These are phyloP conservation scores for Sarocladium oryzae DNA, from an alignment of 2,329 filamentous ascomycete genomes.

Conservation along the genomic window DNA sequence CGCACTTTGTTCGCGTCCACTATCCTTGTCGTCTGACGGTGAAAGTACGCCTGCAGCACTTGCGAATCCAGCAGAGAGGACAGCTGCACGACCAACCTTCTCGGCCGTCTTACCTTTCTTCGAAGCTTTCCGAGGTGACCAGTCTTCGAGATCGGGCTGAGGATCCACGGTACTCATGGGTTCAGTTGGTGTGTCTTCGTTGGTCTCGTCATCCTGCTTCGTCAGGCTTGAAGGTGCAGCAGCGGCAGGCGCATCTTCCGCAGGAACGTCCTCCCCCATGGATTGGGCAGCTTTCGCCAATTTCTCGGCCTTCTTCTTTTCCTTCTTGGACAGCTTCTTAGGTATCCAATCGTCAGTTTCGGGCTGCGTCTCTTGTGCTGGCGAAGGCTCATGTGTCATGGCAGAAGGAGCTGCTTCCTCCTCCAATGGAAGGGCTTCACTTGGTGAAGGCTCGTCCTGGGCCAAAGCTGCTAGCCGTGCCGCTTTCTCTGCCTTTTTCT, in stretches of 20 bases:
- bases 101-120: constrained; percentile 24
- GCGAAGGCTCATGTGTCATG: background rate
- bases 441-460: background rate
- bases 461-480: constrained; percentile 14
- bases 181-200: background rate
- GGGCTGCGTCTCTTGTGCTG: constrained; percentile 7
- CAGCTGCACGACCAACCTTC: constrained; percentile 8
- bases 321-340: constrained; percentile 24
- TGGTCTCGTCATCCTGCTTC: background rate
- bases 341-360: constrained; percentile 11
- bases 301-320: constrained; percentile 31
- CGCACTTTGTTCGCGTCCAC: background rate
- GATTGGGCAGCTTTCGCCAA: constrained; percentile 17
- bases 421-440: background rate
- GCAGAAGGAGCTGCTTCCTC: background rate
- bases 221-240: background rate
- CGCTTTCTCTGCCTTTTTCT: constrained; percentile 22
- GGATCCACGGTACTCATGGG: background rate
- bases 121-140: constrained; percentile 16
- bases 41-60: background rate
- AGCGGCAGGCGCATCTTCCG: background rate
- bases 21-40: background rate
- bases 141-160: background rate
- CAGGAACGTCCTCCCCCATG: constrained; percentile 7
- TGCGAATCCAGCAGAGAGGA: background rate